Base-by-base conservation (phyloP, 306 rosid species). In the Ceratonia siliqua region DNA sequence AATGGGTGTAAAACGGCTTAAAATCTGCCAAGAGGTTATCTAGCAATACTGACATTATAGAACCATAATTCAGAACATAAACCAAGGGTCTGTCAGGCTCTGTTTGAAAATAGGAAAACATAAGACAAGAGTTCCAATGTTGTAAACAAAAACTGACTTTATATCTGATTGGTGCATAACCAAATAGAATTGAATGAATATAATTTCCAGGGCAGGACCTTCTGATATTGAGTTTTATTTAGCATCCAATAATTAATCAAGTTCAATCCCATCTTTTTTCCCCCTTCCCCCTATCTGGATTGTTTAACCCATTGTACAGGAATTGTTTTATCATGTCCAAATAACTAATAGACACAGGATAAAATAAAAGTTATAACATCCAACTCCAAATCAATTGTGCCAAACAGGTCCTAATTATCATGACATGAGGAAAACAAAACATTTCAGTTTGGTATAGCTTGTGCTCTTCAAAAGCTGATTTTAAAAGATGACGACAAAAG, bases 271-370 rank as follows among this genome's bases (percentile, higher is more conserved):
- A 50, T 28, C 3, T 4, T 69, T 24, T 77, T 22, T 30, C 57
- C 20, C 35, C 25, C n/a, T 38, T 35, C 22, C 9, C 35, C 28
- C 32, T 18, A 43, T 53, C 48, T 21, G 49, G 52, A 61, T 32
- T 52, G 41, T 27, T 50, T 36, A 38, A 70, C 28, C 70, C 3
- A 0, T 58, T 33, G 6, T 36, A 2, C n/a, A 8, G 38, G 27
- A 35, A 48, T 38, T 64, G 55, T 67, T 67, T 32, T 18, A 45
- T 45, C 14, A 21, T 15, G 68, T 68, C 53, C 69, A 67, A 68
- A 42, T 45, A 45, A 21, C 32, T 38, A 32, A 56, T 3, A 48
- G 43, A 10, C 18, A 58, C 27, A 27, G 24, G 56, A 65, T 32
- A 46, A 43, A 76, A 24, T 33, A 1, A 10, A 13, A 33, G 69